Evolutionary conservation across 192 early-diverging fungal species (phyloP), one percentile per base, ranked within the genome.

Genomic region (Pilobolus umbonatus): DNA sequence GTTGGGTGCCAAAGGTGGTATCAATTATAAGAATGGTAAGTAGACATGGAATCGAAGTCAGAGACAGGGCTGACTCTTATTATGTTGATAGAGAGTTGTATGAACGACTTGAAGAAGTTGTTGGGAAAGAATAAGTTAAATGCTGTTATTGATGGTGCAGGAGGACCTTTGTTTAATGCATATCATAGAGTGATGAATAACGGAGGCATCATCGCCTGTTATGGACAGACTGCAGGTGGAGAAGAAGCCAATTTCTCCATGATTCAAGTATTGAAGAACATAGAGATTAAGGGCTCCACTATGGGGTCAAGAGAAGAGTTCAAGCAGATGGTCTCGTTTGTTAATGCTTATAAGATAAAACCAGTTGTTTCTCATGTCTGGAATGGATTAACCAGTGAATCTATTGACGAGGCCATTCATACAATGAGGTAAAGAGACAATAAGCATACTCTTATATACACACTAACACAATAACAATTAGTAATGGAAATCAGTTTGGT

Each of bases 271-370:
- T 29, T 89, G 35, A 83, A 86, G 58, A 81, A 89, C 36, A 74
- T 85, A 50, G 76, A 85, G 3, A 43, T 89, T 25, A 53, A 67
- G 15, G 87, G 87, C 36, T 70, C 73, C 28, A 83, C 81, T 10
- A 86, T 88, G 81, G 88, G 87, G 36, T 80, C 68, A 14, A 73
- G 80, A 15, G 44, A 38, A 1, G 86, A 89, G 52, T 89, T 88
- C 45, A 38, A 67, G 21, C 68, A 77, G 19, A 83, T 86, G 82
- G 54, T 85, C 6, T 67, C 67, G 5, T 86, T 88, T 62, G 79
- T 90, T 3, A 53, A 61, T 19, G 44, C 73, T 55, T 50, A 83
- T 30, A 76, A 80, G 58, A 67, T 89, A 43, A 57, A 56, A 17
- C 88, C 86, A 12, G 75, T 85, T 2, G 76, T 85, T 10, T 71